A percentile compares a stretch with the other conserved stretches of the same genome.
Conservation (phyloP, 2,329 filamentous ascomycete genomes). For the Beauveria rudraprayagi region DNA sequence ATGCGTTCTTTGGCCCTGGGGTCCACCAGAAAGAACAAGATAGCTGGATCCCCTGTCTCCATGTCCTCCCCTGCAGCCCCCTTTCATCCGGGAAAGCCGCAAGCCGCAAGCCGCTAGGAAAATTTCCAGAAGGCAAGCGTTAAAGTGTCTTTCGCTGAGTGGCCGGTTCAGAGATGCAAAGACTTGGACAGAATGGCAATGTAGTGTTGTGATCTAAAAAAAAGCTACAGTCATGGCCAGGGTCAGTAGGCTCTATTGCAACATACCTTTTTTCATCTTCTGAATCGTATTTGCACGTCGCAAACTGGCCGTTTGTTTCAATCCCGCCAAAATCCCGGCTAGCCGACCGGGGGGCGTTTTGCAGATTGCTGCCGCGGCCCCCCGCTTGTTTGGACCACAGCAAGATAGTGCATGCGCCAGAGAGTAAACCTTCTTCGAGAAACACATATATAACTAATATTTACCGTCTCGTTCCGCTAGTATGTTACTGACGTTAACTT, state of each 20-base stretch:
- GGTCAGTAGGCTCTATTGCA: neutral
- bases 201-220: neutral
- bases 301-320: neutral
- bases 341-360: neutral
- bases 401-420: neutral
- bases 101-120: neutral
- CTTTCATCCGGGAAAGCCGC: slow-evolving; percentile 3
- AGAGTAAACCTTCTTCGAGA: neutral
- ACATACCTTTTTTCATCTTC: neutral
- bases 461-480: neutral
- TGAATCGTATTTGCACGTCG: neutral
- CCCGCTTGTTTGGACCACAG: neutral
- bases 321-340: slow-evolving; percentile 3
- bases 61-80: neutral
- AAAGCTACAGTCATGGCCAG: neutral
- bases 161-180: neutral
- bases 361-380: neutral
- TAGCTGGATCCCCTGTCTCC: neutral
- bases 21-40: slow-evolving; percentile 3
- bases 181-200: neutral
- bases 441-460: neutral
- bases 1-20: neutral
- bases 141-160: neutral
- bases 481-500: too few species aligned
- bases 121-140: neutral